Conservation (phyloP, 192 early-diverging fungal genomes). For the Helicostylum pulchrum region DNA sequence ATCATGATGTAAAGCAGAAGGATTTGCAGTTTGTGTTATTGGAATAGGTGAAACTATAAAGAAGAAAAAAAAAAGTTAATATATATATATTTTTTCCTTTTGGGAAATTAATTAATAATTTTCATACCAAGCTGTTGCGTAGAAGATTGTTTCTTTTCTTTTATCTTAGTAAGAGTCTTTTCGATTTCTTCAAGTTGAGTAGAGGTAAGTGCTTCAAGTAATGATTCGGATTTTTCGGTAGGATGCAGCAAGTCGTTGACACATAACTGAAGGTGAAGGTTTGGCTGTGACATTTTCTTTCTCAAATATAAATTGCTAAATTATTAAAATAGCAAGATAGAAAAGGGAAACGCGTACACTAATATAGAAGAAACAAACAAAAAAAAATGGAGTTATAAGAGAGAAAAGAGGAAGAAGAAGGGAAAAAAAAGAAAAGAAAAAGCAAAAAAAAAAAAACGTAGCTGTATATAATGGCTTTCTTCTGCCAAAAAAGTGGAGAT, state of each 20-base stretch:
- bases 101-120: not conserved
- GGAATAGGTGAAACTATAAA: not conserved
- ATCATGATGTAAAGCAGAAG: constrained; percentile 10
- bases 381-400: not conserved
- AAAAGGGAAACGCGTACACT: not conserved
- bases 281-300: not conserved
- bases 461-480: too few species aligned
- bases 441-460: too few species aligned
- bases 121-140: constrained; percentile 4
- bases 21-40: not conserved
- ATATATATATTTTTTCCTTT: not conserved
- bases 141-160: constrained; percentile 23
- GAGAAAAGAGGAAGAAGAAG: not conserved
- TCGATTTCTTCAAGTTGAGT: constrained; percentile 20
- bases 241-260: constrained; percentile 25
- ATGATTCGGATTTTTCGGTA: constrained; percentile 20
- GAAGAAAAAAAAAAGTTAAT: not conserved
- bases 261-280: constrained; percentile 12
- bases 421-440: not conserved
- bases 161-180: constrained; percentile 23
- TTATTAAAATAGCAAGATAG: not conserved
- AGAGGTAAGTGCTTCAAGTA: constrained; percentile 20
- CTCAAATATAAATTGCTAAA: not conserved
- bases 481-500: too few species aligned
- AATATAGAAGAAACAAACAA: constrained; percentile 7